These are phyloP conservation scores for Microcyclosporella mali DNA, from an alignment of 2,329 filamentous ascomycete species.

Conservation along the genomic window DNA sequence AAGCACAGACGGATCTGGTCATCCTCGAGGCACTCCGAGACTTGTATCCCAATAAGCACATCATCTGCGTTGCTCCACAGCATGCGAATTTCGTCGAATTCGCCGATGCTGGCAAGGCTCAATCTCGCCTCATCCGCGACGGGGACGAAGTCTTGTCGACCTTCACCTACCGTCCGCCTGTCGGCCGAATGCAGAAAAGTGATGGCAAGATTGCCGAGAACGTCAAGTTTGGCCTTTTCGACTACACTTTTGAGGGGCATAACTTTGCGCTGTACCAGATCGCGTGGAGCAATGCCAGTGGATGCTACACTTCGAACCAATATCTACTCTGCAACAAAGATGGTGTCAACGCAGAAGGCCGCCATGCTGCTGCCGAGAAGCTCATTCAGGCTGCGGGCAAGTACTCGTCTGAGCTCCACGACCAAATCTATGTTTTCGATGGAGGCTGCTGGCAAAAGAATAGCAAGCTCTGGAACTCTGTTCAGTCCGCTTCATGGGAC, in stretches of 20 bases:
- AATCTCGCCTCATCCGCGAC: conserved; percentile 32
- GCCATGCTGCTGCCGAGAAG: conserved; percentile 30
- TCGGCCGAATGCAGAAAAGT: conserved; percentile 31
- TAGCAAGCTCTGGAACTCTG: conserved; percentile 34
- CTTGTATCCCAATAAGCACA: conserved; percentile 9
- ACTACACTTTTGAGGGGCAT: conserved; percentile 37
- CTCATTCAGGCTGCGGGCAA: conserved; percentile 36
- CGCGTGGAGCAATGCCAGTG: conserved; percentile 20
- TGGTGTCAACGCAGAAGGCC: neutral
- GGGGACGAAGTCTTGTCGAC: conserved; percentile 30
- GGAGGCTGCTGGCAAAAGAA: conserved; percentile 37
- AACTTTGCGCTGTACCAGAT: conserved; percentile 36
- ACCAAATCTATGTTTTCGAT: conserved; percentile 41
- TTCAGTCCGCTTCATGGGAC: conserved; percentile 39
- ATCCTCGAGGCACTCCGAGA: conserved; percentile 10
- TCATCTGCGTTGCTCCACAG: conserved; percentile 6
- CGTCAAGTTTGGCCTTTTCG: conserved; percentile 37
- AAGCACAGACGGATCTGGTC: conserved; percentile 9
- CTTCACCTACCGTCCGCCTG: conserved; percentile 31
- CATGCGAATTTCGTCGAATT: conserved; percentile 33
- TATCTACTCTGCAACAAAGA: conserved; percentile 16
- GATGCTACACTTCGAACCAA: conserved; percentile 4
- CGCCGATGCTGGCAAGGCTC: conserved; percentile 37
- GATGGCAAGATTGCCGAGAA: conserved; percentile 33
- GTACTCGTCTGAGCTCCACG: conserved; percentile 36